Percentiles rank a stretch among this genome's conserved stretches.
These are phyloP conservation scores for Hebeloma cylindrosporum DNA, from an alignment of 768 basidiomycete species.

Conservation along the genomic window DNA sequence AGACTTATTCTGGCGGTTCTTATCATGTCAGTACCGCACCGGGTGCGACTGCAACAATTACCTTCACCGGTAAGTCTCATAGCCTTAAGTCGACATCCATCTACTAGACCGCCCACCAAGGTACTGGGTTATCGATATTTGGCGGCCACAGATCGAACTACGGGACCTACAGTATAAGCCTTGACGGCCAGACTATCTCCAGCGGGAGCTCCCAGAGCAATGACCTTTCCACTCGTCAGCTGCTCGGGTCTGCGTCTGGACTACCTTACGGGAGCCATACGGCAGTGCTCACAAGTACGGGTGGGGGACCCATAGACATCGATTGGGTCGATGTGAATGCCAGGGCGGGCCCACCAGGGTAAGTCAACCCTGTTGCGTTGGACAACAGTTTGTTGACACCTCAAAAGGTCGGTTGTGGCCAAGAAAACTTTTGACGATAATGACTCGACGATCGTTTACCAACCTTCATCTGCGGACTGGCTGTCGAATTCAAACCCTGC, in stretches of 20 bases:
- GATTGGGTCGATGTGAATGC: slow-evolving; percentile 47
- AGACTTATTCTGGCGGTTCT: slow-evolving; percentile 46
- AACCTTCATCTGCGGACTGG: slow-evolving; percentile 40
- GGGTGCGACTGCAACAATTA: slow-evolving; percentile 50
- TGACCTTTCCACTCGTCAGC: slow-evolving; percentile 31
- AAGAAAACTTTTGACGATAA: slow-evolving; percentile 41
- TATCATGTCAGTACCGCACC: slow-evolving; percentile 43
- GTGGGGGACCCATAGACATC: slow-evolving; percentile 46
- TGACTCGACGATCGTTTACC: slow-evolving; percentile 38
- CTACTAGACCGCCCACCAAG: slow-evolving; percentile 22
- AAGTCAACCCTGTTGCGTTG: slow-evolving; percentile 15
- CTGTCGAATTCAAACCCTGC: slow-evolving; percentile 22
- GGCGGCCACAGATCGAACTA: slow-evolving; percentile 47
- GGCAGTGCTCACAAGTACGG: slow-evolving; percentile 46
- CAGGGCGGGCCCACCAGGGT: slow-evolving; percentile 39
- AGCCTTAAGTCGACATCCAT: not conserved
- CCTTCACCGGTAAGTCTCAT: slow-evolving; percentile 45
- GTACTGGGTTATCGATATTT: slow-evolving; percentile 53
- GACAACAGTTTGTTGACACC: not conserved
- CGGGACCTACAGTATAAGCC: slow-evolving; percentile 43
- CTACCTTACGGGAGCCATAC: slow-evolving; percentile 47
- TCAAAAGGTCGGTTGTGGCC: slow-evolving; percentile 20
- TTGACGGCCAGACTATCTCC: slow-evolving; percentile 42
- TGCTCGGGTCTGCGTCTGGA: slow-evolving; percentile 44
- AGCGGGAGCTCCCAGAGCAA: slow-evolving; percentile 35